Evolutionary conservation across 1,284 basidiomycete genomes (phyloP).

Genomic region (Gymnopus androsaceus): DNA sequence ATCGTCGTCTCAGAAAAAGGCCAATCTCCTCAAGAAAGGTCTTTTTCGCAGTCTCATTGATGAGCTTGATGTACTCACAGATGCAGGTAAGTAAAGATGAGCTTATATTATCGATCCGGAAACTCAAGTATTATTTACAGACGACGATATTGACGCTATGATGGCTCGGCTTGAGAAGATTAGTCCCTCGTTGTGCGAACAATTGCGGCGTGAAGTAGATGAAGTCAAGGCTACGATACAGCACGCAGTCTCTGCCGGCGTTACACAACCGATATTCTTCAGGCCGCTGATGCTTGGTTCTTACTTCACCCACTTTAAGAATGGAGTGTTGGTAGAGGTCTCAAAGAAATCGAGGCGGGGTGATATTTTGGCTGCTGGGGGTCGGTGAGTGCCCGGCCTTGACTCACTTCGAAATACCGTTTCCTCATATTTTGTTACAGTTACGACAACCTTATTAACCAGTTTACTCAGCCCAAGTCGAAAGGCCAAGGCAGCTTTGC

Average conservation of each 20-base stretch:
- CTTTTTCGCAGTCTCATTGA: constrained; percentile 62
- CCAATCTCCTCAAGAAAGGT: constrained; percentile 65
- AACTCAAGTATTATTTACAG: constrained; percentile 32
- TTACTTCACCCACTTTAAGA: constrained; percentile 66
- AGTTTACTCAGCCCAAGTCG: constrained; percentile 59
- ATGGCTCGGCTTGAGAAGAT: constrained; percentile 61
- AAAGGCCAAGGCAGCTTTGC: constrained; percentile 55
- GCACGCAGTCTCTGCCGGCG: constrained; percentile 63
- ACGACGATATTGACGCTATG: constrained; percentile 62
- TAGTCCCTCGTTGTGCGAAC: constrained; percentile 50
- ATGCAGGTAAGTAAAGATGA: constrained; percentile 49
- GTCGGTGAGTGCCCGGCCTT: constrained; percentile 51
- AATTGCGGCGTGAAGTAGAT: constrained; percentile 51
- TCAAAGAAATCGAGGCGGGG: constrained; percentile 64
- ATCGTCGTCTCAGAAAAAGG: constrained; percentile 66
- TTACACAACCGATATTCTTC: constrained; percentile 63
- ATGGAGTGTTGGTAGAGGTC: constrained; percentile 77
- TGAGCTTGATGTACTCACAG: constrained; percentile 68
- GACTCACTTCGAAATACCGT: background rate
- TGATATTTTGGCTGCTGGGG: constrained; percentile 80
- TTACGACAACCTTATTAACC: constrained; percentile 74
- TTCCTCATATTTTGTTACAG: constrained; percentile 37
- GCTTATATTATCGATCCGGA: background rate
- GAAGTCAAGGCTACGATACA: constrained; percentile 70
- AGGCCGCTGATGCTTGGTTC: constrained; percentile 72